phyloP scores from a whole-genome alignment of 1,284 basidiomycete species.

The Sporisorium reilianum region DNA sequence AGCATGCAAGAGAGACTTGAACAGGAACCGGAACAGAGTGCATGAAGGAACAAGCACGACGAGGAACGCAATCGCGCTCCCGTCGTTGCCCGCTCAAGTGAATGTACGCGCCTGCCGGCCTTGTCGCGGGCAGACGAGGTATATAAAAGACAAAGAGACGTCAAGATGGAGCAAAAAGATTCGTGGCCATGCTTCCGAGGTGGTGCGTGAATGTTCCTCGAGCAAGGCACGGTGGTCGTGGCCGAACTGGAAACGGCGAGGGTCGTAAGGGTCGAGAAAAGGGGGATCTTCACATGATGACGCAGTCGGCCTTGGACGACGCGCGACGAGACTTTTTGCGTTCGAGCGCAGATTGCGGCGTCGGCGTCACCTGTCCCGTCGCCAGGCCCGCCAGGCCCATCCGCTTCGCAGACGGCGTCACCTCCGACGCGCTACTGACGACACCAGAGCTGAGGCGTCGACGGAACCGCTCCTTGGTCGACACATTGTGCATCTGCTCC shows the following conservation, averaged over 20 bases:
- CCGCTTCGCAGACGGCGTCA: conserved; percentile 9
- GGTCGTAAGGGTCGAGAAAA: neutral
- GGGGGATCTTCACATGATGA: conserved; percentile 35
- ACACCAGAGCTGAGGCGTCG: conserved; percentile 41
- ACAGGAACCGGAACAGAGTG: too few relatives aligned
- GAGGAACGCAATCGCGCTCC: too few relatives aligned
- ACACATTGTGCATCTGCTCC: conserved; percentile 11
- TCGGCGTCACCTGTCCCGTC: conserved; percentile 38
- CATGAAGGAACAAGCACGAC: too few relatives aligned
- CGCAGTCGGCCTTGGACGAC: conserved; percentile 47
- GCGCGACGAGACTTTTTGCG: conserved; percentile 43
- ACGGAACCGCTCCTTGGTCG: conserved; percentile 25
- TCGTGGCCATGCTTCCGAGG: neutral
- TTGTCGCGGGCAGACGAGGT: conserved; percentile 2
- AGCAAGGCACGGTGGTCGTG: neutral
- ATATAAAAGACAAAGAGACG: neutral
- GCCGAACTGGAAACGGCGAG: neutral
- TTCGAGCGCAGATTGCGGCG: conserved; percentile 24
- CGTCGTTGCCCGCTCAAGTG: neutral
- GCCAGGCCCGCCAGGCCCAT: conserved; percentile 11
- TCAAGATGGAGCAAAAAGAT: neutral
- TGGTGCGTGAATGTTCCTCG: conserved; percentile 22
- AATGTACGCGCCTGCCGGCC: too few relatives aligned
- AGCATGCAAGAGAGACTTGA: neutral
- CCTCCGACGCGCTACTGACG: conserved; percentile 7